Base-by-base conservation (phyloP, 805 yeast genomes). In the Pichia deserticola region DNA sequence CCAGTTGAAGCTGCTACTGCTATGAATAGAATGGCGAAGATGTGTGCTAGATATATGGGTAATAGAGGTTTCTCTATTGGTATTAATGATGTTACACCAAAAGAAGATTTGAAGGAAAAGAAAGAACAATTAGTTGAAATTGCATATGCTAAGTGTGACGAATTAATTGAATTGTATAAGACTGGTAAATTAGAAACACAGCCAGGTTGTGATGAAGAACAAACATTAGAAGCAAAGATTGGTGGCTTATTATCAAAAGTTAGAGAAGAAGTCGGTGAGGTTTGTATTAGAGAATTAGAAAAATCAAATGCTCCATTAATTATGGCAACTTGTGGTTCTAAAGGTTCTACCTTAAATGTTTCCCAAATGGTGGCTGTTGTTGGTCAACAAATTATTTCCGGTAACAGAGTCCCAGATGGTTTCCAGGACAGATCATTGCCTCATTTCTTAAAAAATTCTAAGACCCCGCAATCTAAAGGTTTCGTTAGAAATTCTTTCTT, bases 331-430 rank as follows among this genome's bases (percentile, higher is more conserved):
- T 93, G 98, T 77, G 99, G 99, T 59, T 92, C 98, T 40, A 93
- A 93, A 68, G 99, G 99, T 69, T 93, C 98, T 38, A 89, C 97
- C 0, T 78, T 95, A 54, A 93, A 93, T 68, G 99, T 93, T 33
- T 93, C 99, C 12, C 99, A 93, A 74, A 93, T 93, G 99, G 98
- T 93, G 77, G 99, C 99, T 0, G 97, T 92, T 65, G 99, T 93
- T 32, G 99, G 99, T 49, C 99, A 93, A 72, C 99, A 93, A 70
- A 93, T 93, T 73, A 93, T 93, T 59, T 84, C 96, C 5, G 99
- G 99, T 69, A 87, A 89, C 65, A 95, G 99, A 78, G 99, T 93
- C 54, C 98, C 99, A 28, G 96, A 93, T 75, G 99, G 99, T n/a
- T 93, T 93, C 77, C 98, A 93, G 69, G 98, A 93, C 71, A 82